These are phyloP conservation scores for Zopfia rhizophila DNA, from an alignment of 2,329 filamentous ascomycete species.

Conservation along the genomic window DNA sequence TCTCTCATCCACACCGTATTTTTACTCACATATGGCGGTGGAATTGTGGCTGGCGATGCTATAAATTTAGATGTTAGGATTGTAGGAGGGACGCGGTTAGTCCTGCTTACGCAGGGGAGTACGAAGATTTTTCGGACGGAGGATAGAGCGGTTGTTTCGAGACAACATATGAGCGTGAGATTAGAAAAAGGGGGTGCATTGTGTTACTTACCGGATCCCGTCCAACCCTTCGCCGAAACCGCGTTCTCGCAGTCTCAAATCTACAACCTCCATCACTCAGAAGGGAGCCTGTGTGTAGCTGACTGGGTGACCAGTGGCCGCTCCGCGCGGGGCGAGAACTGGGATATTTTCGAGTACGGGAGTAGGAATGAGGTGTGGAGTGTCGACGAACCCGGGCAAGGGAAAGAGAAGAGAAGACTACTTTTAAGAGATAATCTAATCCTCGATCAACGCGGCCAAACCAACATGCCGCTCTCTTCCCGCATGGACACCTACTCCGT, in stretches of 20 bases:
- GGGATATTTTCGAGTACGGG: conserved; percentile 82
- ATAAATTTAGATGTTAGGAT: conserved; percentile 79
- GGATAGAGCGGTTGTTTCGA: conserved; percentile 56
- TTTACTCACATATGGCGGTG: conserved; percentile 92
- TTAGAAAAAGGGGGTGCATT: conserved; percentile 63
- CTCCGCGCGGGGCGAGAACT: conserved; percentile 84
- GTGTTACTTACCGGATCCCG: conserved; percentile 84
- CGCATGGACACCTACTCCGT: conserved; percentile 80
- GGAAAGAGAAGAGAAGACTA: conserved; percentile 64
- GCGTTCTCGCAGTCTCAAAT: conserved; percentile 86
- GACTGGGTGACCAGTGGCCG: conserved; percentile 97
- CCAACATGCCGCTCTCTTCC: conserved; percentile 46
- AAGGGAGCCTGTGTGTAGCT: conserved; percentile 75
- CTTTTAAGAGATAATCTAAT: conserved; percentile 87
- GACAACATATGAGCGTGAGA: conserved; percentile 61
- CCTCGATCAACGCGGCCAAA: conserved; percentile 65
- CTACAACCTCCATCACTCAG: conserved; percentile 69
- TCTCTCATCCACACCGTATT: conserved; percentile 80
- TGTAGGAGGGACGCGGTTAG: conserved; percentile 71
- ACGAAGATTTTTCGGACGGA: conserved; percentile 95
- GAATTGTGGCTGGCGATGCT: conserved; percentile 86
- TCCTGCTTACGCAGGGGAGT: conserved; percentile 74
- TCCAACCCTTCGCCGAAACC: conserved; percentile 88
- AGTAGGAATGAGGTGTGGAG: conserved; percentile 90
- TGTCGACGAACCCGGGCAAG: conserved; percentile 22